Percentiles rank a stretch among this genome's conserved stretches.
Conservation (phyloP, 2,329 filamentous ascomycete species). For the Colletotrichum australisinense region DNA sequence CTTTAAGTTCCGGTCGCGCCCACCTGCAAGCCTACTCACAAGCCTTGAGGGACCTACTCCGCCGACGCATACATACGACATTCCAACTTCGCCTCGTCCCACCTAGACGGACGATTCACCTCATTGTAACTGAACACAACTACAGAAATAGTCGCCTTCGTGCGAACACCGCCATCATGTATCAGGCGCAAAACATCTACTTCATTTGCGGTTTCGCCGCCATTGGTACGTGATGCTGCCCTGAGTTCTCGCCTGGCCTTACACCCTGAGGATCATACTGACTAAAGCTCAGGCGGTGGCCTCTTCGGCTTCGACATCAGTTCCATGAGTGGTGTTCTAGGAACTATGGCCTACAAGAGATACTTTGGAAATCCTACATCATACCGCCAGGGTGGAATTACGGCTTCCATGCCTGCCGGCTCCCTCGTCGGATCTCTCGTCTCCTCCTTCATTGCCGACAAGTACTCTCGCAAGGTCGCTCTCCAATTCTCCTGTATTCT, state of each 20-base stretch:
- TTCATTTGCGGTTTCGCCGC: slow-evolving; percentile 71
- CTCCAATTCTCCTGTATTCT: slow-evolving; percentile 62
- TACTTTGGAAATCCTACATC: slow-evolving; percentile 74
- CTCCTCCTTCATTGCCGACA: slow-evolving; percentile 63
- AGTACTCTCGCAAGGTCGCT: slow-evolving; percentile 59
- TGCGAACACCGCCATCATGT: slow-evolving; percentile 46
- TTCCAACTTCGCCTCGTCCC: neutral
- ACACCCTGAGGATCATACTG: neutral
- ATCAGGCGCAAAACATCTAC: slow-evolving; percentile 64
- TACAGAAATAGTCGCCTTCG: neutral
- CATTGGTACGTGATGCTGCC: slow-evolving; percentile 57
- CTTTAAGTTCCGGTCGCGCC: slow-evolving; percentile 20
- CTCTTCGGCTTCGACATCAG: slow-evolving; percentile 85
- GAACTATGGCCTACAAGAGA: slow-evolving; percentile 75
- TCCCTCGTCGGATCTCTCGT: slow-evolving; percentile 70
- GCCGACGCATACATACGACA: slow-evolving; percentile 5
- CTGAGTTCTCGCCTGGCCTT: neutral
- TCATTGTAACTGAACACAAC: neutral
- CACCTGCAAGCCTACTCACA: neutral
- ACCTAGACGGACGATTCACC: neutral
- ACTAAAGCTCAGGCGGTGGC: slow-evolving; percentile 65
- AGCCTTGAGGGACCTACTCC: neutral
- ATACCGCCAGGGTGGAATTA: slow-evolving; percentile 76
- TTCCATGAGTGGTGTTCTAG: slow-evolving; percentile 77
- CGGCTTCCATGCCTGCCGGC: slow-evolving; percentile 79